phyloP scores from a whole-genome alignment of 345 rosid genomes.

The rapeseed (Brassica napus) region Da-Ae NC_063451.1:18383001-18383500 shows the following conservation, averaged over 20 bases:
- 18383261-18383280: conserved; percentile 8
- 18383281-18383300: conserved; percentile 30
- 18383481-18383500: background rate
- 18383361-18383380: conserved; percentile 15
- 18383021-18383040: conserved; percentile 35
- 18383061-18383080: conserved; percentile 41
- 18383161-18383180: conserved; percentile 14
- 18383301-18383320: background rate
- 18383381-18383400: conserved; percentile 22
- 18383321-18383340: background rate
- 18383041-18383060: conserved; percentile 72
- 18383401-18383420: background rate
- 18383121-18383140: background rate
- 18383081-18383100: conserved; percentile 29
- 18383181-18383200: conserved; percentile 18
- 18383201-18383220: conserved; percentile 27
- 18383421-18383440: background rate
- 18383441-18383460: background rate
- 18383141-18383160: conserved; percentile 18
- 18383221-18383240: conserved; percentile 24
- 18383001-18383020: conserved; percentile 28
- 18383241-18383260: conserved; percentile 32
- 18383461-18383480: background rate
- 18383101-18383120: background rate
- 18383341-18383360: background rate